A percentile compares a stretch with the other conserved stretches of the same genome.
Conservation (phyloP, 73 alveolate species). For the Uronychia setigera region DNA sequence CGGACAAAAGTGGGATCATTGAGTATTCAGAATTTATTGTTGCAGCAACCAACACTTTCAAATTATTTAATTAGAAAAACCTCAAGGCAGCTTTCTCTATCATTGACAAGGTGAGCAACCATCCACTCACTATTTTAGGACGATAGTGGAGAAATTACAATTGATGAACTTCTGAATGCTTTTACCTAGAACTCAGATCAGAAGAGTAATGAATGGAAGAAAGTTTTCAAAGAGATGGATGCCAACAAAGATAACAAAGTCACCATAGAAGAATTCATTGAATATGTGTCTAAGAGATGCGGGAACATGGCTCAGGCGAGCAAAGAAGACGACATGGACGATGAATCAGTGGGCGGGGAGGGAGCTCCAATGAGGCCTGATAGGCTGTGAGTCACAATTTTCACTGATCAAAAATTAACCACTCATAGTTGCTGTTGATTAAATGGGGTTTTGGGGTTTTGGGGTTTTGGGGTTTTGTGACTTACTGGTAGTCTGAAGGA, state of each 20-base stretch:
- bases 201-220: conserved; percentile 13
- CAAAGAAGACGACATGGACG: too few species aligned
- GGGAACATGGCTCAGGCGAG: too few species aligned
- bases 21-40: conserved; percentile 66
- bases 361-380: too few species aligned
- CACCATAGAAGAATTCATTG: conserved; percentile 13
- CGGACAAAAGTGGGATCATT: conserved; percentile 52
- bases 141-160: conserved; percentile 39
- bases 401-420: too few species aligned
- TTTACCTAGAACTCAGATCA: conserved; percentile 9
- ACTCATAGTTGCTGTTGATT: too few species aligned
- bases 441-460: too few species aligned
- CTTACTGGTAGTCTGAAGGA: too few species aligned
- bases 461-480: too few species aligned
- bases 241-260: conserved; percentile 9
- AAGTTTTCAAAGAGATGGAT: conserved; percentile 22
- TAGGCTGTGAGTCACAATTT: too few species aligned
- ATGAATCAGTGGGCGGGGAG: too few species aligned
- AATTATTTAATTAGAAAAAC: conserved; percentile 40
- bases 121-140: too few species aligned
- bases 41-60: conserved; percentile 66
- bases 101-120: conserved; percentile 56
- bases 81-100: conserved; percentile 55
- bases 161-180: conserved; percentile 40
- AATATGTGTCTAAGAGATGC: too few species aligned